phyloP scores from a whole-genome alignment of 1,284 basidiomycete species.

The Pseudozyma tsukubaensis region DNA sequence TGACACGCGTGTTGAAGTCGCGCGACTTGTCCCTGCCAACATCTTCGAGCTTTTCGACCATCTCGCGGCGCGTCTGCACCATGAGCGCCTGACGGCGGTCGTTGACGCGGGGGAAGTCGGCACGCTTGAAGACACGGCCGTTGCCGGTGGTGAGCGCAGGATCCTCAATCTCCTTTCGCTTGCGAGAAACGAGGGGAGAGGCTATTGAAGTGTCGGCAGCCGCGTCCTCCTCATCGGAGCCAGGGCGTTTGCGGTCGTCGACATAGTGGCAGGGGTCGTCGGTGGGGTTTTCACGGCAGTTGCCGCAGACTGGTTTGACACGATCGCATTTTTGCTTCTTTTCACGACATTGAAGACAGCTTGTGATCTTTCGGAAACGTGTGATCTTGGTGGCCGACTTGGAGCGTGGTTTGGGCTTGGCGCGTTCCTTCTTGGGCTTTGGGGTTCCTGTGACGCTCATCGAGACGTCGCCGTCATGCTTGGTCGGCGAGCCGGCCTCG shows the following conservation, averaged over 20 bases:
- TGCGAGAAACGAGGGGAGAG: slow-evolving; percentile 41
- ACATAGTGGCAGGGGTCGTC: slow-evolving; percentile 55
- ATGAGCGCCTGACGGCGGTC: slow-evolving; percentile 40
- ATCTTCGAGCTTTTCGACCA: slow-evolving; percentile 46
- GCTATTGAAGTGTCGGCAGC: slow-evolving; percentile 41
- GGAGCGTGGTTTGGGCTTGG: slow-evolving; percentile 54
- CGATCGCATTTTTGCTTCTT: slow-evolving; percentile 65
- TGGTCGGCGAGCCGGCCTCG: slow-evolving; percentile 27
- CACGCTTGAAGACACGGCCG: slow-evolving; percentile 36
- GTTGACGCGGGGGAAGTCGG: slow-evolving; percentile 42
- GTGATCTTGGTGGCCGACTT: slow-evolving; percentile 60
- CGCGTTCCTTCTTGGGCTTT: slow-evolving; percentile 52
- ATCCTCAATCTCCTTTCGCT: slow-evolving; percentile 48
- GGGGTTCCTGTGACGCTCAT: slow-evolving; percentile 30
- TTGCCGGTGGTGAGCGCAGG: slow-evolving; percentile 5
- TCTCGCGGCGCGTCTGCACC: slow-evolving; percentile 39
- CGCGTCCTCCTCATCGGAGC: slow-evolving; percentile 42
- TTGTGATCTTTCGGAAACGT: slow-evolving; percentile 60
- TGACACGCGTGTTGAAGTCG: slow-evolving; percentile 56
- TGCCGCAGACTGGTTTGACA: slow-evolving; percentile 57
- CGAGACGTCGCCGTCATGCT: slow-evolving; percentile 23
- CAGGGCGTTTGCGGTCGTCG: slow-evolving; percentile 48
- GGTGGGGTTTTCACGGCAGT: slow-evolving; percentile 52
- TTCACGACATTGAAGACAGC: slow-evolving; percentile 58
- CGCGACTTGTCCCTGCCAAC: slow-evolving; percentile 43